These are phyloP conservation scores for Tilletiaria anomala DNA, from an alignment of 1,284 basidiomycete species.

Conservation along the genomic window DNA sequence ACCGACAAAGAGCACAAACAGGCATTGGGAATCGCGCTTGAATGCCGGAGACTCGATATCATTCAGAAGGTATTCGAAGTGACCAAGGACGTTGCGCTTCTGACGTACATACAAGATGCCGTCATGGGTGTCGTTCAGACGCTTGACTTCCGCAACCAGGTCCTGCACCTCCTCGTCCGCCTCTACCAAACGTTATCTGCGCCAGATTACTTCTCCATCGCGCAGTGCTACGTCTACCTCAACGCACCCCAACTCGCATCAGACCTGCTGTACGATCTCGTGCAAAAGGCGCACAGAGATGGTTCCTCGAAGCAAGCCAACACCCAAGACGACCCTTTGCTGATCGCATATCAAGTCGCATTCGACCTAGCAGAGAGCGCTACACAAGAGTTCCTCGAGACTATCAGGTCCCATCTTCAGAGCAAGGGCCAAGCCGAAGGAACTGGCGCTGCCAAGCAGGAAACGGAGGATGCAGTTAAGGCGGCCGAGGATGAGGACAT, in stretches of 20 bases:
- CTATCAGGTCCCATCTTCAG: conserved; percentile 20
- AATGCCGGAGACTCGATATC: conserved; percentile 31
- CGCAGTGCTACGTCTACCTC: conserved; percentile 39
- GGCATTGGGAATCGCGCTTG: conserved; percentile 36
- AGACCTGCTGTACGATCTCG: conserved; percentile 27
- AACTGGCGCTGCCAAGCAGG: conserved; percentile 5
- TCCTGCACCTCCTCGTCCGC: conserved; percentile 35
- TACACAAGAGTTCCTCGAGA: conserved; percentile 39
- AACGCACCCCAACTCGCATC: conserved; percentile 28
- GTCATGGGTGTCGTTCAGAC: conserved; percentile 28
- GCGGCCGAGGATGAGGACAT: conserved; percentile 5
- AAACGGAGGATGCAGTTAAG: conserved; percentile 13
- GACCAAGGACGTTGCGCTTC: conserved; percentile 27
- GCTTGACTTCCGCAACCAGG: conserved; percentile 26
- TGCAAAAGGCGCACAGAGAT: conserved; percentile 21
- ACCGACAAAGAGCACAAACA: conserved; percentile 30
- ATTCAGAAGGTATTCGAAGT: conserved; percentile 32
- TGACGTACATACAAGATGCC: conserved; percentile 35
- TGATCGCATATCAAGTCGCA: conserved; percentile 36
- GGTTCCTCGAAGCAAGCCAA: conserved; percentile 20
- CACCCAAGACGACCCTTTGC: conserved; percentile 25
- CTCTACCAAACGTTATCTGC: conserved; percentile 33
- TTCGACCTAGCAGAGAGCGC: conserved; percentile 39
- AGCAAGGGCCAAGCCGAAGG: conserved; percentile 6
- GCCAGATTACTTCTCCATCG: conserved; percentile 37